Percentiles rank a stretch among this genome's conserved stretches.
Conservation (phyloP, 2,329 filamentous ascomycete genomes). For the Calonectria hongkongensis region DNA sequence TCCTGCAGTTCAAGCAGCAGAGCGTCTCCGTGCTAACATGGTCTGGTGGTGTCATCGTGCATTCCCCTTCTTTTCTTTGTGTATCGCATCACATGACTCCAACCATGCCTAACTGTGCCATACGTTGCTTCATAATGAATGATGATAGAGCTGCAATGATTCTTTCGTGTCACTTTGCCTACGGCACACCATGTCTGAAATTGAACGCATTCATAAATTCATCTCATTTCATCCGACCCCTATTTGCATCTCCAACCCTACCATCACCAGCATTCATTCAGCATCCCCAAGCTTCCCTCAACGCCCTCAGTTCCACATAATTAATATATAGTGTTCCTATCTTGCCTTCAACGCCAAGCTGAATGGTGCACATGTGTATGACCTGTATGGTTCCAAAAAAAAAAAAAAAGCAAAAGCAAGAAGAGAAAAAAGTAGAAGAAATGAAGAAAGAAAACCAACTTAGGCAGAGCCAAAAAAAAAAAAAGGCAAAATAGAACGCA, state of each 20-base stretch:
- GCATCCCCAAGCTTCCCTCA: constrained; percentile 33
- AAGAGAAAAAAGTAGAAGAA: neutral
- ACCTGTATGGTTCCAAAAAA: constrained; percentile 48
- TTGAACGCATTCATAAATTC: constrained; percentile 49
- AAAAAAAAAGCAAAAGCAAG: constrained; percentile 27
- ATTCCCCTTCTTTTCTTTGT: constrained; percentile 24
- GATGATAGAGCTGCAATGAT: neutral
- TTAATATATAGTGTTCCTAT: constrained; percentile 46
- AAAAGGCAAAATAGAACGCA: constrained; percentile 26
- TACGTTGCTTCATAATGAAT: neutral
- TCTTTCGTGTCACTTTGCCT: neutral
- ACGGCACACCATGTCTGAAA: neutral
- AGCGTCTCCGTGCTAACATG: constrained; percentile 1
- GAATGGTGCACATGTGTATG: constrained; percentile 47
- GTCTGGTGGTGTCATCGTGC: constrained; percentile 49
- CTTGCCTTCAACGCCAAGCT: constrained; percentile 55
- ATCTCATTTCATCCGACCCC: constrained; percentile 47
- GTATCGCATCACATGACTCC: constrained; percentile 43
- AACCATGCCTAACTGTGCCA: neutral
- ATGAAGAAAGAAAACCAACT: neutral
- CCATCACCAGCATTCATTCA: neutral
- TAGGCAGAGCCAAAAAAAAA: constrained; percentile 12
- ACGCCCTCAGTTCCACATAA: constrained; percentile 49
- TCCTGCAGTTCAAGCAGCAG: neutral
- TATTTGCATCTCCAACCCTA: constrained; percentile 41